phyloP scores from a whole-genome alignment of 495 filamentous ascomycete genomes.

The Daldinia decipiens region DNA sequence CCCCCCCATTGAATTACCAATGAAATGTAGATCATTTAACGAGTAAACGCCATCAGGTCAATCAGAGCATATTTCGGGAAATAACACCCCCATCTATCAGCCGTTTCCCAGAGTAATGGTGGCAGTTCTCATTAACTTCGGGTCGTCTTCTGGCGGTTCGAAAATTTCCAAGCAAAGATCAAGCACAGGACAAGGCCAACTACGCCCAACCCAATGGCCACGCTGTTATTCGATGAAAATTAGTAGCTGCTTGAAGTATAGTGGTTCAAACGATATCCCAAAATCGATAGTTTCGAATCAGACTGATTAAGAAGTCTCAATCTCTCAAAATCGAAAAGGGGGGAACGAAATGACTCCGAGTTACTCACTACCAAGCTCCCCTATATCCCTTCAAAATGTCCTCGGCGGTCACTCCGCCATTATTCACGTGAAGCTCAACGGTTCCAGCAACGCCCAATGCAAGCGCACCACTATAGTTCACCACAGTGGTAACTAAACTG shows the following conservation, averaged over 20 bases:
- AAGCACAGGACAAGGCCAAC: conserved; percentile 40
- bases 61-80: not conserved
- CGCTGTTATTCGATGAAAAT: conserved; percentile 17
- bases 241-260: conserved; percentile 6
- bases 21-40: conserved; percentile 5
- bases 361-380: conserved; percentile 51
- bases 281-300: not conserved
- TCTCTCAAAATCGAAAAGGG: not conserved
- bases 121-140: conserved; percentile 1
- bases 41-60: not conserved
- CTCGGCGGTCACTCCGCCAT: conserved; percentile 46
- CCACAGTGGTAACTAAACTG: conserved; percentile 57
- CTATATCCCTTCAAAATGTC: conserved; percentile 55
- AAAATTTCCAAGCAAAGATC: conserved; percentile 45
- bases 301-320: not conserved
- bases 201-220: conserved; percentile 43
- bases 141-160: conserved; percentile 24
- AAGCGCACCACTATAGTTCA: conserved; percentile 59
- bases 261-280: not conserved
- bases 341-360: not conserved
- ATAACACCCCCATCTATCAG: not conserved
- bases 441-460: conserved; percentile 63
- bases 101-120: not conserved
- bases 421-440: conserved; percentile 53
- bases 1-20: conserved; percentile 13